Percentiles rank a stretch among this genome's conserved stretches.
phyloP scores from a whole-genome alignment of 164 flowering plant species.

The Magnolia sinica region DNA sequence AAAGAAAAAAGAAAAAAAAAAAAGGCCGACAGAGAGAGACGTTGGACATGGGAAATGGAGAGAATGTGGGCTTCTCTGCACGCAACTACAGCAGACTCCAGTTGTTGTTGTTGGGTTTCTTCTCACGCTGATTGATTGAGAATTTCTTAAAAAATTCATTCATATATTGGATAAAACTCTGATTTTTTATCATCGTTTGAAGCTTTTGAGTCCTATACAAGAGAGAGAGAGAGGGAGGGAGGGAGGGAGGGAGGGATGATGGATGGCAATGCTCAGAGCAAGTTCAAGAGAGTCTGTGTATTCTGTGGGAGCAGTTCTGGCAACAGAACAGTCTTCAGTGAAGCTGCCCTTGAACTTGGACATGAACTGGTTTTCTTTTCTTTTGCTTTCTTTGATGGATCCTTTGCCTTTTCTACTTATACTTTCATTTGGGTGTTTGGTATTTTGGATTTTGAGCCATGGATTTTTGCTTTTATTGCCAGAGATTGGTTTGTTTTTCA shows the following conservation, averaged over 20 bases:
- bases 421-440: neutral
- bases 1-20: no score
- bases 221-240: neutral
- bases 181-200: neutral
- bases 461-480: neutral
- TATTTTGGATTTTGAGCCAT: neutral
- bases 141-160: neutral
- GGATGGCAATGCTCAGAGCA: constrained; percentile 15
- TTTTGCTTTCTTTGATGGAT: neutral
- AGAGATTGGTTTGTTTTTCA: neutral
- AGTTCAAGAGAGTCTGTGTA: constrained; percentile 61
- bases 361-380: constrained; percentile 52
- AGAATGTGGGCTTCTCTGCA: constrained; percentile 8
- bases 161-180: neutral
- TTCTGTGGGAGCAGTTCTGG: constrained; percentile 79
- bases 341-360: constrained; percentile 73
- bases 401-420: neutral
- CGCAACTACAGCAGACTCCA: neutral
- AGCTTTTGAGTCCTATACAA: neutral
- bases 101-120: constrained; percentile 1
- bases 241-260: neutral
- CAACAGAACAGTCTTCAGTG: constrained; percentile 50
- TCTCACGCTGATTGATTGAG: neutral
- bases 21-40: neutral
- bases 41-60: constrained; percentile 3